Evolutionary conservation across 345 rosid species (phyloP).

Genomic region (Eutrema japonicum): DNA sequence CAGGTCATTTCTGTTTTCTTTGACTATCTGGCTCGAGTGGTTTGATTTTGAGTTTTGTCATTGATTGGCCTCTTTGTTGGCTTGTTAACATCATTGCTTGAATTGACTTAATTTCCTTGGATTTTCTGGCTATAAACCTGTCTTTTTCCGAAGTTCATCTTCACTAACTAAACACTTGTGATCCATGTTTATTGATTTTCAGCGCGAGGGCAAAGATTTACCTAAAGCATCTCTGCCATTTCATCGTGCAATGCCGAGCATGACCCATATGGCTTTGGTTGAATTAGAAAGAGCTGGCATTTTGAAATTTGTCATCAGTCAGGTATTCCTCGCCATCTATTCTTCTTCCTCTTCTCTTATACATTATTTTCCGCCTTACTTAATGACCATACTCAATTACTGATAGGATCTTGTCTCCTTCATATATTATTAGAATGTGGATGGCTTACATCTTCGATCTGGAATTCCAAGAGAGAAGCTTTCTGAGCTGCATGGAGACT

Average conservation of each 20-base stretch:
- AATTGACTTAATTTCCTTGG: neutral
- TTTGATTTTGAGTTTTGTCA: conserved; percentile 11
- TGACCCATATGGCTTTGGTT: conserved; percentile 98
- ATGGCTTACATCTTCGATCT: conserved; percentile 98
- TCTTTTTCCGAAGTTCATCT: neutral
- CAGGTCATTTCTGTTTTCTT: conserved; percentile 56
- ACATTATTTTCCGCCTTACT: neutral
- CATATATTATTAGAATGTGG: conserved; percentile 66
- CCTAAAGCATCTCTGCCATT: conserved; percentile 93
- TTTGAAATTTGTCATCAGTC: conserved; percentile 86
- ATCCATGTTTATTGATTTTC: conserved; percentile 29
- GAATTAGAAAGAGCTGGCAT: conserved; percentile 87
- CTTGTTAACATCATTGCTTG: conserved; percentile 8
- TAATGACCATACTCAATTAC: neutral
- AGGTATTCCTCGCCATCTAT: conserved; percentile 50
- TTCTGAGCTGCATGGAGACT: conserved; percentile 91
- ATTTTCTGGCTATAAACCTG: neutral
- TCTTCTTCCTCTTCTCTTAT: neutral
- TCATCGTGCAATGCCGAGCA: conserved; percentile 96
- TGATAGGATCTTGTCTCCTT: conserved; percentile 19
- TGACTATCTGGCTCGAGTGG: neutral
- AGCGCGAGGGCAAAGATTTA: conserved; percentile 89
- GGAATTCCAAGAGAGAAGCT: conserved; percentile 98
- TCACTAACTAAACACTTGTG: conserved; percentile 26
- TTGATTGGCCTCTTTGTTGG: neutral